phyloP scores from a whole-genome alignment of 306 rosid genomes.

The Lagenaria siceraria region DNA sequence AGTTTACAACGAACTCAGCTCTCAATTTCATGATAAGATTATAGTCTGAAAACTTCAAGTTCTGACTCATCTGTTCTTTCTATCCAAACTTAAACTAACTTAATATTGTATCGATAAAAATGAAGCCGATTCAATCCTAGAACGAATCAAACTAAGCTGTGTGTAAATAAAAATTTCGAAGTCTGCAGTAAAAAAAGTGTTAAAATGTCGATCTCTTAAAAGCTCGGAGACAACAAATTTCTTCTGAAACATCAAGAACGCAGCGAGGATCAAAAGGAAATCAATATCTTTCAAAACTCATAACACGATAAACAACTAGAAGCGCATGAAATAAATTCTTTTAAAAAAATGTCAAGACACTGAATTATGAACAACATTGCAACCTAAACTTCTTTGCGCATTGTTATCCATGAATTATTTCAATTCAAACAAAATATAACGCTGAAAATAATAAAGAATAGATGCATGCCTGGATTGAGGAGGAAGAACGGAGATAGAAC shows the following conservation, averaged over 20 bases:
- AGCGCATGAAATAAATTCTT: neutral
- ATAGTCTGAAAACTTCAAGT: neutral
- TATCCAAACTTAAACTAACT: neutral
- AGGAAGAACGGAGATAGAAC: constrained; percentile 85
- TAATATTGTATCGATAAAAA: neutral
- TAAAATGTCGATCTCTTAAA: neutral
- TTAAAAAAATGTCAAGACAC: neutral
- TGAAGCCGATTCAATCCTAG: neutral
- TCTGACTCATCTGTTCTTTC: neutral
- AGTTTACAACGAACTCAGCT: neutral
- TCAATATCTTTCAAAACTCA: neutral
- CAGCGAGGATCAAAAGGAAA: neutral
- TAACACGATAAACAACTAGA: neutral
- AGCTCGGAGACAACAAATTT: neutral
- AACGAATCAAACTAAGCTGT: neutral
- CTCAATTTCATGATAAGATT: neutral
- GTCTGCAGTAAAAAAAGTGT: neutral
- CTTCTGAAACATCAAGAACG: neutral
- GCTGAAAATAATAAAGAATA: neutral
- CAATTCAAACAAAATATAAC: neutral
- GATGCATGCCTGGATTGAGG: constrained; percentile 43
- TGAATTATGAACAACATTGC: neutral
- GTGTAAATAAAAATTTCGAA: neutral
- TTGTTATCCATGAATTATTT: neutral
- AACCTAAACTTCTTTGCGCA: neutral